phyloP scores from a whole-genome alignment of 371 early-diverging fungal genomes.

The Mucor saturninus region DNA sequence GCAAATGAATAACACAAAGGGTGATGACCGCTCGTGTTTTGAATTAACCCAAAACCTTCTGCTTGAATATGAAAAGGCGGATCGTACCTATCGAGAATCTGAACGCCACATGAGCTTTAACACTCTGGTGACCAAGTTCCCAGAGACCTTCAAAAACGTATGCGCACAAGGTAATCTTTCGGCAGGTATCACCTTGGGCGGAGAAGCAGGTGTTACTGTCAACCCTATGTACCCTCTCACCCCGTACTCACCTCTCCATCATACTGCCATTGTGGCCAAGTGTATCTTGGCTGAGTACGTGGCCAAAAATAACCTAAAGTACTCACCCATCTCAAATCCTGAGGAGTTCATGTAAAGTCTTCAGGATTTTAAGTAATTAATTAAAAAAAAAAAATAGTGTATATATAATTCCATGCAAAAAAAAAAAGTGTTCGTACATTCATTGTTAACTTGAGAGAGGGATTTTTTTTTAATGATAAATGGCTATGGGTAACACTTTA shows the following conservation, averaged over 20 bases:
- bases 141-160: constrained; percentile 29
- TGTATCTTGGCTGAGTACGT: constrained; percentile 37
- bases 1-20: constrained; percentile 2
- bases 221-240: constrained; percentile 43
- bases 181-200: constrained; percentile 43
- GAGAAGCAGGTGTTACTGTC: constrained; percentile 41
- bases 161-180: constrained; percentile 35
- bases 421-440: no score
- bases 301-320: constrained; percentile 23
- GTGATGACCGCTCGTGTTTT: constrained; percentile 2
- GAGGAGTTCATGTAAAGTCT: constrained; percentile 36
- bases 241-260: constrained; percentile 36
- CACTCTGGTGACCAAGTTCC: constrained; percentile 27
- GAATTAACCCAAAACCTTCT: constrained; percentile 20
- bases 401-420: no score
- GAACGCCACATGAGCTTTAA: constrained; percentile 31
- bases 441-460: no score
- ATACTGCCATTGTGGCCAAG: constrained; percentile 50
- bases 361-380: no score
- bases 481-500: no score
- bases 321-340: constrained; percentile 27
- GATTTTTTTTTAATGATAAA: no score
- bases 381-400: no score
- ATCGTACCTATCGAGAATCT: constrained; percentile 27
- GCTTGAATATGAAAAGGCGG: constrained; percentile 33